Base-by-base conservation (phyloP, 1,284 basidiomycete genomes). In the Ceratobasidium papillatum region DNA sequence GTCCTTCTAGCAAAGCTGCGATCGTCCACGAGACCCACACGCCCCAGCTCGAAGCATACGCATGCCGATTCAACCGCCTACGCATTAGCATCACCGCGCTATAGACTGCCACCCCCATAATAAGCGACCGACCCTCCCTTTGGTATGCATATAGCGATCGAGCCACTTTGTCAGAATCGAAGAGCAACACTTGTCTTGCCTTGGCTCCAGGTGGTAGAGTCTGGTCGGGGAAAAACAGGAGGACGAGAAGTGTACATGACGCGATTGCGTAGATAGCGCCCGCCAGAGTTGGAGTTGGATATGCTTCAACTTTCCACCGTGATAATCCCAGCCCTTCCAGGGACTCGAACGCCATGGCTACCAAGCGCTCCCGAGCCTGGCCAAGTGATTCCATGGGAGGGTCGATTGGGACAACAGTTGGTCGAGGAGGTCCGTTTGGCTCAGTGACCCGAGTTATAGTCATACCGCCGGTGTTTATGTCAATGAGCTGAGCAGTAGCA, bases 391-490 rank as follows among this genome's bases (percentile, higher is more conserved):
- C 30, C 54, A 71, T 71, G 27, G 68, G 68, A 30, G 68, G 68
- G n/a, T 47, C 54, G 30, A 71, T 71, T 1, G 54, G 38, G 19
- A 71, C 27, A 41, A 71, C 68, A 30, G 61, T 22, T 19, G 68
- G 54, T 49, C 56, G 68, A 22, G 68, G 54, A 36, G 68, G 38
- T 41, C 56, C 38, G 17, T 59, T 59, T 8, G 54, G 54, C 27
- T 71, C 54, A 12, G 32, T 59, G 27, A 71, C 34, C n/a, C 54
- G 54, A 43, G 68, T 71, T n/a, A 71, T 45, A 17, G 36, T 71
- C 68, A 71, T 71, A 22, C 54, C 68, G n/a, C 12, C 68, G 27
- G 52, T 71, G 32, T 71, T 71, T 54, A 71, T 71, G 19, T 71
- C 68, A 22, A 71, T n/a, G 11, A 71, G 56, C 27, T 71, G n/a